These are phyloP conservation scores for Fusarium sp. DNA, from an alignment of 2,329 filamentous ascomycete species.

Conservation along the genomic window DNA sequence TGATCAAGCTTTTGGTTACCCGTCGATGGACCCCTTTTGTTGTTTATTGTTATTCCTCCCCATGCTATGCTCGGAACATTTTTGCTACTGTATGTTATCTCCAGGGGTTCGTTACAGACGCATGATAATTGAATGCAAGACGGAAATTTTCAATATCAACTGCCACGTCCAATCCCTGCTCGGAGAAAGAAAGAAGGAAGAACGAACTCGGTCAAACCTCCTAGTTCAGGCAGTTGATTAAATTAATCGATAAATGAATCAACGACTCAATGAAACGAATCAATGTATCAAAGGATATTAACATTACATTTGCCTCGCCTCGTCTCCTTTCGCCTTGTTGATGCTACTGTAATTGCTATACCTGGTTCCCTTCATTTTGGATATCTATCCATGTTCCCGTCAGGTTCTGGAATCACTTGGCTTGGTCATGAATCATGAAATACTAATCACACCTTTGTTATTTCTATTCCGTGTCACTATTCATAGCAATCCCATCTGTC, in stretches of 20 bases:
- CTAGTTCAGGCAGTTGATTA: slow-evolving; percentile 2
- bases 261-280: slow-evolving; percentile 16
- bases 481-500: background rate
- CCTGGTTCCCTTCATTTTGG: slow-evolving; percentile 6
- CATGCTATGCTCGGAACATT: slow-evolving; percentile 6
- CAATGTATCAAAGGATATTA: slow-evolving; percentile 10
- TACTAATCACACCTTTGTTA: background rate
- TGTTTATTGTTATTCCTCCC: slow-evolving; percentile 3
- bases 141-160: slow-evolving; percentile 22
- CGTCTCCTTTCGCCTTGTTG: slow-evolving; percentile 20
- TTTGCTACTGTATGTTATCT: background rate
- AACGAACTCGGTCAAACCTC: slow-evolving; percentile 11
- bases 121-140: slow-evolving; percentile 4
- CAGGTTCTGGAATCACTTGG: slow-evolving; percentile 14
- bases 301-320: slow-evolving; percentile 1
- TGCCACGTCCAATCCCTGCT: slow-evolving; percentile 16
- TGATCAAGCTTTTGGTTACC: slow-evolving; percentile 29
- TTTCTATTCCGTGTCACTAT: slow-evolving; percentile 1
- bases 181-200: slow-evolving; percentile 18
- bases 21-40: slow-evolving; percentile 21
- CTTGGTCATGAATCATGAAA: slow-evolving; percentile 19
- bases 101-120: slow-evolving; percentile 25
- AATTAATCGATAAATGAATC: background rate
- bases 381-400: slow-evolving; percentile 16
- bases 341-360: slow-evolving; percentile 13